Evolutionary conservation across 805 yeast genomes (phyloP).

Genomic region (Metschnikowia corniflorae): DNA sequence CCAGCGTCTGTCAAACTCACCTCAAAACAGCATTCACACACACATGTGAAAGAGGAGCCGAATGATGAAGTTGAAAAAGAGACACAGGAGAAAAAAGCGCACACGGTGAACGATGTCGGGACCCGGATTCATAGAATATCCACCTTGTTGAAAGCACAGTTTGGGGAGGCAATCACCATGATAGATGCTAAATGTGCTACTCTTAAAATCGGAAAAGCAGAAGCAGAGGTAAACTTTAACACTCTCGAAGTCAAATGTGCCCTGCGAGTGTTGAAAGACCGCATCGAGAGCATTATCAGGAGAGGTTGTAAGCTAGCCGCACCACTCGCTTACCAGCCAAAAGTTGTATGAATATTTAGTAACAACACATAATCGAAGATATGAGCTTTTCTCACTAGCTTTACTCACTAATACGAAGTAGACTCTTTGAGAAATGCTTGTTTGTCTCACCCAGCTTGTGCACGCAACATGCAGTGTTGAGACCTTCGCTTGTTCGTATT

Average conservation of each 20-base stretch:
- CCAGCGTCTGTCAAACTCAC: constrained; percentile 92
- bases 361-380: too few species aligned
- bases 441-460: too few species aligned
- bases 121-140: constrained; percentile 48
- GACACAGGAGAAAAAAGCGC: constrained; percentile 20
- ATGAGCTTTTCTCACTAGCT: too few species aligned
- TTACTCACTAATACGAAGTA: too few species aligned
- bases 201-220: constrained; percentile 70
- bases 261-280: constrained; percentile 71
- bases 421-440: too few species aligned
- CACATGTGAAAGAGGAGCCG: constrained; percentile 24
- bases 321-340: constrained; percentile 58
- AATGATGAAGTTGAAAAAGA: constrained; percentile 16
- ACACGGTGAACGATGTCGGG: constrained; percentile 23
- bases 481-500: too few species aligned
- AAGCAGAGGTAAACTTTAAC: constrained; percentile 64
- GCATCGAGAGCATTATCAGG: constrained; percentile 76
- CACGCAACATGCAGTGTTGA: too few species aligned
- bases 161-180: constrained; percentile 66
- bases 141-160: constrained; percentile 72
- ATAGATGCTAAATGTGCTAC: constrained; percentile 46
- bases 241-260: constrained; percentile 66
- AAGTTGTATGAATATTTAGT: too few species aligned
- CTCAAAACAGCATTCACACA: constrained; percentile 53
- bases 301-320: constrained; percentile 81